These are phyloP conservation scores for Podila horticola DNA, from an alignment of 192 early-diverging fungal species.

Conservation along the genomic window DNA sequence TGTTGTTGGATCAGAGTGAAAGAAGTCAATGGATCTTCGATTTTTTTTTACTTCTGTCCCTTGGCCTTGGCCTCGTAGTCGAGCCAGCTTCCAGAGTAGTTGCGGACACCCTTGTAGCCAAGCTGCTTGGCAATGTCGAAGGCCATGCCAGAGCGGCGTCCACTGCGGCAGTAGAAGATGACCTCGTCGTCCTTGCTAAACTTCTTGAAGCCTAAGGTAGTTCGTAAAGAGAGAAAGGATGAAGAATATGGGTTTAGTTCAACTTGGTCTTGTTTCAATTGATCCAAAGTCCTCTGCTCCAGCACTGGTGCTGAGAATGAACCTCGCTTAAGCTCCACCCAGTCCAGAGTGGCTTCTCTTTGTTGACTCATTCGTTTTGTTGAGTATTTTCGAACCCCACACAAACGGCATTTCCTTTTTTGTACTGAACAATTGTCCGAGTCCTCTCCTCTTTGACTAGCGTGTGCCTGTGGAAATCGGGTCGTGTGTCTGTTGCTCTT, in stretches of 20 bases:
- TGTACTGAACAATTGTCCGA: neutral
- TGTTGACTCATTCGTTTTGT: neutral
- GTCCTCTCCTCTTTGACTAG: too few species aligned
- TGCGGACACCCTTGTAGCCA: constrained; percentile 60
- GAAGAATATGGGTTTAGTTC: neutral
- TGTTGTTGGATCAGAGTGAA: neutral
- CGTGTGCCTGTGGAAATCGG: too few species aligned
- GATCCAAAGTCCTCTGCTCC: neutral
- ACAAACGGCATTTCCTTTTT: constrained; percentile 43
- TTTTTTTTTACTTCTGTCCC: constrained; percentile 11
- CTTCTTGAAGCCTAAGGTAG: constrained; percentile 63
- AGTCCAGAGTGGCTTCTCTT: neutral
- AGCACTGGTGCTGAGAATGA: neutral
- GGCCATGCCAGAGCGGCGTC: constrained; percentile 71
- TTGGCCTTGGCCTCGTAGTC: constrained; percentile 58
- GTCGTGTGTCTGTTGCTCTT: too few species aligned
- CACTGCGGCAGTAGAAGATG: constrained; percentile 77
- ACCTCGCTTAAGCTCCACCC: neutral
- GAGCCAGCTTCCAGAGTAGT: constrained; percentile 62
- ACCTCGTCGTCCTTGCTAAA: constrained; percentile 61
- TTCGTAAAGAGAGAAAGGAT: neutral
- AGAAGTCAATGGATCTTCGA: neutral
- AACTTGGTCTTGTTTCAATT: neutral
- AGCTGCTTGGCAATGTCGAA: constrained; percentile 64
- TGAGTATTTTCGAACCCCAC: constrained; percentile 11